A percentile compares a stretch with the other conserved stretches of the same genome.
These are phyloP conservation scores for Nicotiana rustica DNA, from an alignment of 305 asterid genomes.

Conservation along the genomic window DNA sequence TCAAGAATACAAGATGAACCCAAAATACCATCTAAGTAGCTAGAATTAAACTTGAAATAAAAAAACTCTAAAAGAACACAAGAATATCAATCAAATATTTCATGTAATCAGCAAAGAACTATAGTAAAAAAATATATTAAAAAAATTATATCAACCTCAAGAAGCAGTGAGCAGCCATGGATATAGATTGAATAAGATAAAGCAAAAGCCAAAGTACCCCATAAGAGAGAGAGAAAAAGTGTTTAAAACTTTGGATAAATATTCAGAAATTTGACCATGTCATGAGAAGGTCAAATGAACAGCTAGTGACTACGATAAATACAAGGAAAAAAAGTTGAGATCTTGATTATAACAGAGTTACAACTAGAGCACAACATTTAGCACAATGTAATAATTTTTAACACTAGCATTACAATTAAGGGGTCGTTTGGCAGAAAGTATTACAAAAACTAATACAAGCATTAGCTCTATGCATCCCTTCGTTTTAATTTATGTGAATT, in stretches of 20 bases:
- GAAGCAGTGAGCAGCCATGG: background rate
- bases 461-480: no score
- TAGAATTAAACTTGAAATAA: background rate
- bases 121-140: background rate
- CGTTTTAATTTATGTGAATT: no score
- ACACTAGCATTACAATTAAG: no score
- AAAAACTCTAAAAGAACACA: background rate
- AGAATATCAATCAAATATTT: background rate
- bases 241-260: conserved; percentile 3
- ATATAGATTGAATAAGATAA: conserved; percentile 19
- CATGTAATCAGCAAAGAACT: background rate
- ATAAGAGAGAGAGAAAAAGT: background rate
- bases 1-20: background rate
- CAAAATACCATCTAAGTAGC: conserved; percentile 1
- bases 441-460: no score
- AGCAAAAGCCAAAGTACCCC: conserved; percentile 16
- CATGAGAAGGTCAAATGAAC: conserved; percentile 43
- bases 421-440: no score
- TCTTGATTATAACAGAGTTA: conserved; percentile 40
- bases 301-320: background rate
- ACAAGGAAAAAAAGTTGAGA: conserved; percentile 42
- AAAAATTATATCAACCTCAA: background rate
- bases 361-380: conserved; percentile 33
- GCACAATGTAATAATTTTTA: no score
- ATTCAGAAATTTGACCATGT: background rate